Base-by-base conservation (phyloP, 2,329 filamentous ascomycete species). In the Monilinia laxa region DNA sequence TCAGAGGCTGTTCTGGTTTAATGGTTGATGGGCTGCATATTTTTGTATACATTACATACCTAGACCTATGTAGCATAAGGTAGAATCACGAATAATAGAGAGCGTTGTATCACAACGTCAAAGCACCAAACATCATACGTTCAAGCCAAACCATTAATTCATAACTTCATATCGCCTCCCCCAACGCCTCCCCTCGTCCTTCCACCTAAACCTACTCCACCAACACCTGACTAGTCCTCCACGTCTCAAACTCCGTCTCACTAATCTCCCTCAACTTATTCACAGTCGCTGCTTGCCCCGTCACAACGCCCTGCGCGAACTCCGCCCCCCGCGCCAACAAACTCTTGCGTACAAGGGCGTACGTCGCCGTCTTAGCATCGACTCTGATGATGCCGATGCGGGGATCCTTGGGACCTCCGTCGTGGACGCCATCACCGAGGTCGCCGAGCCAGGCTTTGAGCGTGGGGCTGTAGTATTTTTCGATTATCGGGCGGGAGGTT, bases 381-480 rank as follows among this genome's bases (percentile, higher is more conserved):
- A 96, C 87, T 66, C 87, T 88, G 73, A 96, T 96, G 70, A 96
- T 79, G 51, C 87, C 91, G 71, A 96, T 91, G 28, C 93, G 84
- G 16, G 93, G 92, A 74, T 96, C 93, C 1, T 91, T 85, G 69
- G 89, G 88, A 1, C 90, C 88, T 35, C 92, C 93, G 71, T 96
- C 90, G 75, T 96, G 93, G 67, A 83, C 87, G 57, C 92, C 92
- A 70, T 96, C 92, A 28, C 89, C 90, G 23, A 96, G 83, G 71
- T 96, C 92, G 7, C 93, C 93, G 20, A 97, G 75, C 93, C 93
- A 96, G 0, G 91, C 90, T 81, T 93, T 93, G 68, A 96, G 81
- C 0, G 82, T 76, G 0, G 87, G 84, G 28, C 82, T 88, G 79
- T 96, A 96, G 79, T 92, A 86, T 79, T 93, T 90, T 76, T 86